Evolutionary conservation across 768 basidiomycete genomes (phyloP).

Genomic region (Lentinula edodes): DNA sequence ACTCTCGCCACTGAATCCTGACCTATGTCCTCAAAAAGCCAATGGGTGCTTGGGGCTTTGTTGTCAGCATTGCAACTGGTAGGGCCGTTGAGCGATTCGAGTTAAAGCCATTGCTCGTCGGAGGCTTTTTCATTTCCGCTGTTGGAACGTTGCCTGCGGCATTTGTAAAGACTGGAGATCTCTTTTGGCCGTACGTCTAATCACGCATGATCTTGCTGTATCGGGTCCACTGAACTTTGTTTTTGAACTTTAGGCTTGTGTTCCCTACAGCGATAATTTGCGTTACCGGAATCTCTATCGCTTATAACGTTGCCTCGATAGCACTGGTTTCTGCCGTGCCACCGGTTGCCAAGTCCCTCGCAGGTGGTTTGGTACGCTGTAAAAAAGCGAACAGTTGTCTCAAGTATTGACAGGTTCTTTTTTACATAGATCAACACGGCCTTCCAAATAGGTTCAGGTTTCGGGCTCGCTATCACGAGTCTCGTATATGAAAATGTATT

Average conservation of each 20-base stretch:
- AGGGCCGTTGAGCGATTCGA: slow-evolving; percentile 3
- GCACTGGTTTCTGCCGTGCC: slow-evolving; percentile 8
- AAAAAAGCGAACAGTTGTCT: not conserved
- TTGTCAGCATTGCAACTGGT: not conserved
- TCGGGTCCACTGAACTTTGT: not conserved
- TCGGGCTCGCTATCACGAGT: slow-evolving; percentile 7
- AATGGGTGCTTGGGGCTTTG: slow-evolving; percentile 6
- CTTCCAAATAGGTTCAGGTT: slow-evolving; percentile 8
- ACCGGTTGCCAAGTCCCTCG: slow-evolving; percentile 7
- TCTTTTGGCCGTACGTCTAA: slow-evolving; percentile 3
- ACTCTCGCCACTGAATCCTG: not conserved
- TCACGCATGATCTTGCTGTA: not conserved
- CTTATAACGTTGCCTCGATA: slow-evolving; percentile 8
- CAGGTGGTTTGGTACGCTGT: slow-evolving; percentile 3
- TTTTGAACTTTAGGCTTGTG: not conserved
- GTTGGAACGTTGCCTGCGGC: slow-evolving; percentile 8
- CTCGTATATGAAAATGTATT: slow-evolving; percentile 7
- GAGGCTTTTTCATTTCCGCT: slow-evolving; percentile 1
- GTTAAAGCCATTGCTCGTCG: slow-evolving; percentile 3
- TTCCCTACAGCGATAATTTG: slow-evolving; percentile 5
- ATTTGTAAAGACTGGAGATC: slow-evolving; percentile 5
- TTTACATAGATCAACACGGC: slow-evolving; percentile 7
- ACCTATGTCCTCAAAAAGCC: not conserved
- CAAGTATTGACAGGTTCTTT: not conserved
- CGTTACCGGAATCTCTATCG: slow-evolving; percentile 4